Evolutionary conservation across 1,284 basidiomycete species (phyloP), one percentile per base, ranked within the genome.

Genomic region (Melampsora occidentalis): DNA sequence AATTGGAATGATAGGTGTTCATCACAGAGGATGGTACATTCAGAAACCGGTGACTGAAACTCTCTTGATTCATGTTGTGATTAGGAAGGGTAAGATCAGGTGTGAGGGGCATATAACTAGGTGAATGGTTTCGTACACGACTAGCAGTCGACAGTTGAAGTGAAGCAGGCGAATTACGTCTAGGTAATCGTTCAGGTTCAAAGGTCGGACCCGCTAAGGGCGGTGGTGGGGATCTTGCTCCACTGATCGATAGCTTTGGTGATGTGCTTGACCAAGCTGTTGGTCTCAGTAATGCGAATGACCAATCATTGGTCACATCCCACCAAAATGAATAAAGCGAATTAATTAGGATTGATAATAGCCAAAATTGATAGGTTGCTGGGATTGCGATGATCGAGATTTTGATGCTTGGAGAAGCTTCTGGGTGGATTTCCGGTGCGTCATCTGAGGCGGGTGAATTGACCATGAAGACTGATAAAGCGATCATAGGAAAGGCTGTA

Each of bases 281-380:
- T 28, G 73, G 77, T 28, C 78, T 87, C 76, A 98, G 85, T 42
- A 98, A 84, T 62, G 89, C 88, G 64, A 99, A 86, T 0, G 97
- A 97, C 96, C 96, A 99, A 83, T 99, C 97, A 82, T 97, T 93
- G 61, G 92, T 94, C 48, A 99, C 88, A 84, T 99, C 97, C 97
- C 97, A 99, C 92, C 94, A 99, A 84, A 97, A 99, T 7, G 94
- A 95, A 84, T 93, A 99, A 62, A 93, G 83, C 1, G 94, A 96
- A 84, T 99, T 99, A 80, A 96, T 83, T 18, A 88, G 86, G 33
- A 94, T 94, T 14, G 91, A 88, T 25, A 95, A 83, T 18, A 98
- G 83, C 97, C 94, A 66, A 61, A 42, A 49, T 28, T 46, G 39
- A 3, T 59, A 14, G 83, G 88, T 80, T 81, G 92, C 92, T 94